Base-by-base conservation (phyloP, 2,329 filamentous ascomycete genomes). In the Neonectria punicea region DNA sequence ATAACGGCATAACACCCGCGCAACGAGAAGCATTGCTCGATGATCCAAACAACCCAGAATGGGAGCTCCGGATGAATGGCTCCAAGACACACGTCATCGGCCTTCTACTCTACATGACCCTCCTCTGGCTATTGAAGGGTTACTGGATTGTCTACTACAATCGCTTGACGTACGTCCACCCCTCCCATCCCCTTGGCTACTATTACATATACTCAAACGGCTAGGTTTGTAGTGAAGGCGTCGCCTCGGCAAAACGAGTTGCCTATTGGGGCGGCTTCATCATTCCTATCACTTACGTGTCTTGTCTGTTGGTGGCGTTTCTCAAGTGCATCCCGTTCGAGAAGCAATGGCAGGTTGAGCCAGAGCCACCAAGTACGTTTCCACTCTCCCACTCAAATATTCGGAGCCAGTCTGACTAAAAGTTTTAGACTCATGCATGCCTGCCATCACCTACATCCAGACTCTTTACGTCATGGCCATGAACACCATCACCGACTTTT, bases 241-340 rank as follows among this genome's bases (percentile, higher is more conserved):
- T 39, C 36, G 16, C 5, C 36, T 39, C 36, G 6, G 36, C 36
- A n/a, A 39, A n/a, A 3, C 36, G 36, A 16, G 36, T 39, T 2
- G 36, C 36, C 14, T 39, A 39, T 13, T 39, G 36, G 36, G 36
- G 36, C 5, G 36, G 36, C 5, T 39, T 7, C 36, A 39, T 39
- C 14, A 39, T 39, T 2, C 36, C 36, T 16, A 41, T 63, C 39
- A 63, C 61, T 5, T 63, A 63, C 18, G 47, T 60, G n/a, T 63
- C 61, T 25, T 63, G 61, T 14, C 44, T 63, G 1, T 53, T 63
- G 22, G 61, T 63, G 3, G 61, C 61, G 2, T 59, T 63, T 9
- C 61, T 63, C 14, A 63, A 63, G 49, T 63, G 61, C 34, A 63
- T 63, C 11, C 61, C 61, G 2, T 63, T 63, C n/a, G 61, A 63